These are phyloP conservation scores for Polyporus tsugae DNA, from an alignment of 1,284 basidiomycete genomes.

Conservation along the genomic window DNA sequence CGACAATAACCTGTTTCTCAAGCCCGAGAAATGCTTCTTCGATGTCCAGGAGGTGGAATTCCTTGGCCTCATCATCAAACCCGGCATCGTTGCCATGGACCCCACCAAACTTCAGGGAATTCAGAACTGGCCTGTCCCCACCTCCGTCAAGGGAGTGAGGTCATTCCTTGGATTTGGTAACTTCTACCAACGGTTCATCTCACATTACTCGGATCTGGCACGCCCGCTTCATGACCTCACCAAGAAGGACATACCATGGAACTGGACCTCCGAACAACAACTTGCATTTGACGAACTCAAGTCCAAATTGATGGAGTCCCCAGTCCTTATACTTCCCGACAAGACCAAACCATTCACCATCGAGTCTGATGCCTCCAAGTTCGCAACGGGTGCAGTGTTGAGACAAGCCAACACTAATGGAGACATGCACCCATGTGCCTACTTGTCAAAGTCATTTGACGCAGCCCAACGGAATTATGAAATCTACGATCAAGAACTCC, in stretches of 20 bases:
- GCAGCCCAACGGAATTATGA: conserved; percentile 14
- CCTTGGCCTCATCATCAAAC: conserved; percentile 4
- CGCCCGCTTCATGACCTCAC: too few species aligned
- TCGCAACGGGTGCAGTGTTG: neutral
- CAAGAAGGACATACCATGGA: neutral
- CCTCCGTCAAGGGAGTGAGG: too few species aligned
- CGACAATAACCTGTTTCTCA: conserved; percentile 40
- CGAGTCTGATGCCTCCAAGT: neutral
- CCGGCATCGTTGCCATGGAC: conserved; percentile 12
- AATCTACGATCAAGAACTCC: conserved; percentile 36
- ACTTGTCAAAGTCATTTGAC: conserved; percentile 17
- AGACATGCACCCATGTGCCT: conserved; percentile 21
- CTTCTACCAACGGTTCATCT: too few species aligned
- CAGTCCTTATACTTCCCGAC: neutral
- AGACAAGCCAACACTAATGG: conserved; percentile 9
- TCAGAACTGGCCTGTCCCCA: conserved; percentile 5
- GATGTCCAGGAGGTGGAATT: conserved; percentile 34
- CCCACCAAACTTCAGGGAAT: conserved; percentile 15
- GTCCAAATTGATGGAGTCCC: neutral
- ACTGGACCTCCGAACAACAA: conserved; percentile 1
- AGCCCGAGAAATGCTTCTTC: conserved; percentile 50
- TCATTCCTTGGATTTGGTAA: too few species aligned
- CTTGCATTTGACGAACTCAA: conserved; percentile 8
- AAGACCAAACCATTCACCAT: conserved; percentile 6
- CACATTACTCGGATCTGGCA: too few species aligned